Base-by-base conservation (phyloP, 148 eudicot species). In the Cornus controversa region DNA sequence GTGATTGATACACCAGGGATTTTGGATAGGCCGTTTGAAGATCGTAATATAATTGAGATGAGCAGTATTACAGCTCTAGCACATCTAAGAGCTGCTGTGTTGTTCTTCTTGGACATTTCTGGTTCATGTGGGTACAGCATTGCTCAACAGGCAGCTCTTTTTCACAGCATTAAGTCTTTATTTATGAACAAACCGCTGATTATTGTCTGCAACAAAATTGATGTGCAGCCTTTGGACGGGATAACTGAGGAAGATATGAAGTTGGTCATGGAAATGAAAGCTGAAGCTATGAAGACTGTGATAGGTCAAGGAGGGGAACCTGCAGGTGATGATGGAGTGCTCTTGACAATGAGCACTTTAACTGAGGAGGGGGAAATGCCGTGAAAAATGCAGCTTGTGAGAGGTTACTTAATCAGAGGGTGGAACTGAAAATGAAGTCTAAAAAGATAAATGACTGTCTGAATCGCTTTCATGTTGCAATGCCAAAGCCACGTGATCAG, bases 101-200 rank as follows among this genome's bases (percentile, higher is more conserved):
- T 94, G 68, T 94, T 91, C 86, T 94, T 94, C 81, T 81, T 94
- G 79, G 98, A 94, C 79, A 85, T 91, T 29, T 95, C 96, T 40
- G 97, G 97, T 23, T 88, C 97, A 37, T 92, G 97, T 79, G 97
- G 98, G 4, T 93, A 93, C 77, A 93, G 85, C 72, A 92, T 94
- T 84, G 92, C 92, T 1, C 97, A 95, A 73, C 98, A 95, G 81
- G 90, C 93, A n/a, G 89, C 93, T 15, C 91, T 95, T 75, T 95
- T 95, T 73, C 90, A 93, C 79, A 89, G 93, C 78, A 95, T 95
- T 50, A 95, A 95, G 86, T 90, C 98, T 50, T 84, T 95, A 13
- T 95, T 95, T 80, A 90, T 95, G 97, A 93, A 91, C 84, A 95
- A 93, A 74, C 98, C 97, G 1, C 78, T 86, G 85, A 67, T 84